Base-by-base conservation (phyloP, 306 rosid genomes). In the Sophora flavescens region DNA sequence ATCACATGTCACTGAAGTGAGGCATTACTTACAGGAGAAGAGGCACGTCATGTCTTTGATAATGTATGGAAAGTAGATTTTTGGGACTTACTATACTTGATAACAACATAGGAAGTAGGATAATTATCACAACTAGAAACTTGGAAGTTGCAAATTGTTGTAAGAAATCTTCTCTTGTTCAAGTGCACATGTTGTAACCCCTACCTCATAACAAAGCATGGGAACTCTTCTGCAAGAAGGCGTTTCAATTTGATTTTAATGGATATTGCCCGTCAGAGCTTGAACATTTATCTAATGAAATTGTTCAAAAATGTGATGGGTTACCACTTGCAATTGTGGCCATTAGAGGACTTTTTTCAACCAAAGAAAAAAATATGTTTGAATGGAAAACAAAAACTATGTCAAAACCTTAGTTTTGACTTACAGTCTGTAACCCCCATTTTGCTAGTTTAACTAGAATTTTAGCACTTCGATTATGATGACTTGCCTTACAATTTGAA, bases 401-500 rank as follows among this genome's bases (percentile, higher is more conserved):
- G 30, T 2, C 72, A 28, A 6, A 28, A 51, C 8, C 58, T 47
- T 6, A 45, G 39, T 28, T 67, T 14, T 1, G 42, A 47, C 26
- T 36, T 45, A 9, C 2, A 14, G 4, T 4, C n/a, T 5, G 53
- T 12, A 67, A 45, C 28, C 58, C 22, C 2, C 58, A 13, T 45
- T 67, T 47, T 14, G 14, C 52, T 66, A n/a, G 22, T 42, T 8
- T 57, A 26, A 26, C 32, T 3, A 72, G 53, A 60, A 59, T 72
- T 45, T 72, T 72, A 44, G 68, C 33, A 8, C 51, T n/a, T 72
- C 4, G 59, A 79, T 22, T 73, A 54, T 59, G 63, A 64, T 33
- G 84, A 73, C 41, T 41, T 73, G 38, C 84, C 84, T 3, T 28
- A 57, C 42, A 39, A 73, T 66, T 47, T 76, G 32, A 76, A 66